Evolutionary conservation across 148 eudicot species (phyloP).

Genomic region (Spergularia marina): DNA sequence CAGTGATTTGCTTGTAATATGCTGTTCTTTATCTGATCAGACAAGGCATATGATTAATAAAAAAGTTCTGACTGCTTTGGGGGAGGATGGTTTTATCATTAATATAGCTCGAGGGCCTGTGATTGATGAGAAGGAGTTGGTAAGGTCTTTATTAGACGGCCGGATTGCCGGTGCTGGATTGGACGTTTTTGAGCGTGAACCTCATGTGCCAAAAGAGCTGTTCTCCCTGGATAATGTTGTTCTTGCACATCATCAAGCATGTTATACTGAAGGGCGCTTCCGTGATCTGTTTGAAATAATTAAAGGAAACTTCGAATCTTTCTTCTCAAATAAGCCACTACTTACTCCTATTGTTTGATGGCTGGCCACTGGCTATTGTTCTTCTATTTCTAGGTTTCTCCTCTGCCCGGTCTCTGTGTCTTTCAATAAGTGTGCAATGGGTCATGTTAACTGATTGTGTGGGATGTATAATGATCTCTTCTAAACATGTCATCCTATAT

Average conservation of each 20-base stretch:
- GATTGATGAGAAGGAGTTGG: constrained; percentile 45
- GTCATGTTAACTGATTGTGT: too few species aligned
- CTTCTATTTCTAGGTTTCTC: neutral
- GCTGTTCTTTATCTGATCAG: constrained; percentile 39
- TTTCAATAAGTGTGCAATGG: too few species aligned
- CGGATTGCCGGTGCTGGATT: constrained; percentile 48
- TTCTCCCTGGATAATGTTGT: constrained; percentile 42
- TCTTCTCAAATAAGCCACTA: constrained; percentile 40
- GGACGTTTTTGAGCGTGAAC: constrained; percentile 54
- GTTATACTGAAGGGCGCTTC: constrained; percentile 27
- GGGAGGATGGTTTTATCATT: constrained; percentile 39
- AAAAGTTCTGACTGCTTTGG: constrained; percentile 35
- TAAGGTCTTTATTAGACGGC: constrained; percentile 34
- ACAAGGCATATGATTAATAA: constrained; percentile 42
- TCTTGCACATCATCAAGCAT: constrained; percentile 38
- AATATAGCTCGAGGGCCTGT: constrained; percentile 45
- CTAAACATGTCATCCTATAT: too few species aligned
- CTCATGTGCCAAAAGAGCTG: constrained; percentile 43
- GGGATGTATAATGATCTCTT: too few species aligned
- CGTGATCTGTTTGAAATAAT: constrained; percentile 23
- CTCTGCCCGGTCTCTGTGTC: neutral
- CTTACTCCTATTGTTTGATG: constrained; percentile 30
- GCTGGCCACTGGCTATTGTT: neutral
- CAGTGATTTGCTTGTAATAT: constrained; percentile 33
- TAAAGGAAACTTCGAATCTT: constrained; percentile 39